phyloP scores from a whole-genome alignment of 2,329 filamentous ascomycete species.

The Aspergillus sp. region DNA sequence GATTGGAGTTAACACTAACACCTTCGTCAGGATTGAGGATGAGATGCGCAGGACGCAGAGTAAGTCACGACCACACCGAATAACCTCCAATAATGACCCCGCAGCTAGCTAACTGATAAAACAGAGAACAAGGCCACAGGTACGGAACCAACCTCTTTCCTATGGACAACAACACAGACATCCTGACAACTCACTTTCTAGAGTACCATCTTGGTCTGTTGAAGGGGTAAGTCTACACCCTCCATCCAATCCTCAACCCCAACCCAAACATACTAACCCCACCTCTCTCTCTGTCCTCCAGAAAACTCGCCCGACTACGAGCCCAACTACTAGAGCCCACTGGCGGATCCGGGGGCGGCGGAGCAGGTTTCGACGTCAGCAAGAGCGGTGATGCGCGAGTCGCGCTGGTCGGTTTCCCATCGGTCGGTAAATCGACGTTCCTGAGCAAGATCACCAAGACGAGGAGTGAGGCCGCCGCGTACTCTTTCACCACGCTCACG shows the following conservation, averaged over 20 bases:
- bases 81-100: conserved; percentile 20
- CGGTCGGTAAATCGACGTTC: conserved; percentile 97
- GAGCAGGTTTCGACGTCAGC: conserved; percentile 83
- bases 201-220: conserved; percentile 97
- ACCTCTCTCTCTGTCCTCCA: conserved; percentile 36
- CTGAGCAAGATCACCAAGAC: conserved; percentile 99
- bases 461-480: conserved; percentile 91
- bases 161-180: neutral
- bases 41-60: conserved; percentile 99
- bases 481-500: conserved; percentile 95
- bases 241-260: neutral
- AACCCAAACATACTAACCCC: neutral
- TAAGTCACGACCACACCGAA: conserved; percentile 49
- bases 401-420: conserved; percentile 96
- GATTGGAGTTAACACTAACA: conserved; percentile 9
- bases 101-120: conserved; percentile 30
- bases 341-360: conserved; percentile 75
- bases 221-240: conserved; percentile 69
- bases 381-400: conserved; percentile 97
- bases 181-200: conserved; percentile 40
- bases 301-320: conserved; percentile 91
- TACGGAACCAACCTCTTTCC: conserved; percentile 50
- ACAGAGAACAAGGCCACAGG: conserved; percentile 98
- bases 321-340: conserved; percentile 91
- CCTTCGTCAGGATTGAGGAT: conserved; percentile 79